Evolutionary conservation across 139 green algal genomes (phyloP).

Genomic region (Protoeuglena noctilucae): DNA sequence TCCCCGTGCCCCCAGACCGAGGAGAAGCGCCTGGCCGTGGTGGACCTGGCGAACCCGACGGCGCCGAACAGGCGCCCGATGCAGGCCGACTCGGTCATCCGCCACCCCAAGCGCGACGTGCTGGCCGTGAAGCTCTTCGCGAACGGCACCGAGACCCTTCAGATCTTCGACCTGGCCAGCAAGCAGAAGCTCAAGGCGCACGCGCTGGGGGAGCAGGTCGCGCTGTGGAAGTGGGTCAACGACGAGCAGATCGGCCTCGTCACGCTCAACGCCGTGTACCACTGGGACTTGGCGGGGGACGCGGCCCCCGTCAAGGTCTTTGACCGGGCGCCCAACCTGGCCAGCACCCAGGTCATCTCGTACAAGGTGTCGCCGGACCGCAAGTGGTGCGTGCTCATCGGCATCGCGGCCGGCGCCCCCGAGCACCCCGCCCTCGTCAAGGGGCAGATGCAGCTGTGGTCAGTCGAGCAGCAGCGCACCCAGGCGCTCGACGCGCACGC

Average conservation of each 20-base stretch:
- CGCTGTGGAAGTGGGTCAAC: constrained; percentile 97
- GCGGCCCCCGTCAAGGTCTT: constrained; percentile 79
- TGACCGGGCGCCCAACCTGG: constrained; percentile 86
- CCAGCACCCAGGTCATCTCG: constrained; percentile 93
- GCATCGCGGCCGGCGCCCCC: constrained; percentile 80
- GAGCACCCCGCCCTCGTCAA: constrained; percentile 88
- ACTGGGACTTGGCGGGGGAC: constrained; percentile 81
- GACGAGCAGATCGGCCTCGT: constrained; percentile 74
- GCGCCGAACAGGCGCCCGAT: constrained; percentile 76
- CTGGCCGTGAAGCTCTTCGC: constrained; percentile 72
- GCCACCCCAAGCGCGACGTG: constrained; percentile 82
- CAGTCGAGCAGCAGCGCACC: constrained; percentile 80
- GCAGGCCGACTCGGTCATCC: constrained; percentile 88
- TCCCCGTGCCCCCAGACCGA: neutral
- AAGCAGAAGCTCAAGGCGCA: constrained; percentile 97
- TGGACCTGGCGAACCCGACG: constrained; percentile 63
- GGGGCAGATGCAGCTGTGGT: constrained; percentile 99
- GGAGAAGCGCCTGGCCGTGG: constrained; percentile 58
- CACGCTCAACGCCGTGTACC: constrained; percentile 78
- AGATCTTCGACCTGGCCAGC: constrained; percentile 96
- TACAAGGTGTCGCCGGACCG: constrained; percentile 68
- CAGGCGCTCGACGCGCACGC: constrained; percentile 95
- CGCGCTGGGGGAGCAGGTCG: constrained; percentile 80
- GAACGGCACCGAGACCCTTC: constrained; percentile 58
- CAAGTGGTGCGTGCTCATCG: constrained; percentile 95